Base-by-base conservation (phyloP, 2,329 filamentous ascomycete genomes). In the Thelonectria blattea region DNA sequence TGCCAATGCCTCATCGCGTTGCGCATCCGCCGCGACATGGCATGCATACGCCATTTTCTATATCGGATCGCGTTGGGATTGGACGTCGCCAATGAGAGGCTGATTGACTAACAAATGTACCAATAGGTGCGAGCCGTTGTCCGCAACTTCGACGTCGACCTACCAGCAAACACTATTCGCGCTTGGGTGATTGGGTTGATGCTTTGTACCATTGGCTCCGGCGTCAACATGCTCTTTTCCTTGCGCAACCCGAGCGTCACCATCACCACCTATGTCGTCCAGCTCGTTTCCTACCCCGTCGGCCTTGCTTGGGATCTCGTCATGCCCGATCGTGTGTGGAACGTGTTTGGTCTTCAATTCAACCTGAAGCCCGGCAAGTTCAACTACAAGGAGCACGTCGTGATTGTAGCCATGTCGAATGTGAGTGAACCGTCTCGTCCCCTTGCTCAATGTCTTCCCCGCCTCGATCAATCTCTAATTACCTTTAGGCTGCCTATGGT, bases 341-440 rank as follows among this genome's bases (percentile, higher is more conserved):
- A 78, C 37, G 59, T 85, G 8, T 81, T 80, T 56, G 84, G 84
- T 15, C 58, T 84, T 61, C 82, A 80, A 61, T 85, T 85, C 71
- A 86, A 85, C 65, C 75, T 87, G 34, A 81, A 81, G 60, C 80
- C 85, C 0, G 84, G 84, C 17, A 82, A 79, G 18, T 88, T 87
- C 75, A 88, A 86, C 73, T 82, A 81, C 72, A 88, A 87, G 75
- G 85, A 88, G 69, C 85, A 87, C 68, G 82, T 85, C 52, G 75
- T 87, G 41, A 85, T 87, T 65, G 84, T 86, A 22, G 83, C 85
- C 71, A 88, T 88, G 85, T 86, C 85, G 2, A 87, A 87, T 71
- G 85, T 86, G 67, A 75, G 83, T 74, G 15, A 37, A n/a, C 17
- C 27, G 27, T 43, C 27, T 24, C 45, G 18, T 18, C n/a, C 14